Evolutionary conservation across 768 basidiomycete genomes (phyloP).

Genomic region (Rhodotorula paludigena): DNA sequence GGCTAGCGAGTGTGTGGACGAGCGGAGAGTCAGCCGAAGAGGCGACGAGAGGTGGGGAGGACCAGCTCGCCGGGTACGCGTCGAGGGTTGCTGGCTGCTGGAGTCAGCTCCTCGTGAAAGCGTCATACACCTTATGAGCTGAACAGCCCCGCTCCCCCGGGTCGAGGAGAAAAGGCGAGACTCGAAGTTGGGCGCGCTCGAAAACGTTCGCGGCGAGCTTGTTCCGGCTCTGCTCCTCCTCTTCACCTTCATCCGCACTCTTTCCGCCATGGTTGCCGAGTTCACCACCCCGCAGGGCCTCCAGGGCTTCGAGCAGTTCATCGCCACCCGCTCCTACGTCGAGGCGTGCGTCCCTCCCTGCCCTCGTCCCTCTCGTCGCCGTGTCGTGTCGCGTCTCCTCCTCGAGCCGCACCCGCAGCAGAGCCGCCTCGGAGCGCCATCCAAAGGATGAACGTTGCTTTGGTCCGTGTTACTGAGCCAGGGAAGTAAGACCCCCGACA

Average conservation of each 20-base stretch:
- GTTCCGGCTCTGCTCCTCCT: neutral
- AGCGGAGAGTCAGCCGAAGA: neutral
- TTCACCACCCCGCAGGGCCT: constrained; percentile 37
- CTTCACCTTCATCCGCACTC: neutral
- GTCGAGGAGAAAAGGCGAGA: no score
- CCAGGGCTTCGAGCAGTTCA: constrained; percentile 53
- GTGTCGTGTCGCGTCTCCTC: constrained; percentile 27
- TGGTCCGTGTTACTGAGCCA: constrained; percentile 94
- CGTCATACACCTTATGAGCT: no score
- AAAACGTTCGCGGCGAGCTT: neutral
- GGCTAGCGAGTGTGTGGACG: neutral
- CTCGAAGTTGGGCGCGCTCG: no score
- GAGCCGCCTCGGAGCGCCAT: neutral
- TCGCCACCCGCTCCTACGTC: constrained; percentile 78
- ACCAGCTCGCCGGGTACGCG: no score
- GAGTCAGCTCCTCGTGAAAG: no score
- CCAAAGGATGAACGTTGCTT: constrained; percentile 68
- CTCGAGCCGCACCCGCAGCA: neutral
- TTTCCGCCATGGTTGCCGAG: constrained; percentile 27
- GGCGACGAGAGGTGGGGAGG: no score
- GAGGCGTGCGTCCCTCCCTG: constrained; percentile 67
- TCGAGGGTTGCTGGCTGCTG: no score
- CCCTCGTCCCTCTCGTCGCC: constrained; percentile 29
- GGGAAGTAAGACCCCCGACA: constrained; percentile 76
- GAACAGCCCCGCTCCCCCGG: no score